phyloP scores from a whole-genome alignment of 768 basidiomycete species.

The Termitomyces sp. region DNA sequence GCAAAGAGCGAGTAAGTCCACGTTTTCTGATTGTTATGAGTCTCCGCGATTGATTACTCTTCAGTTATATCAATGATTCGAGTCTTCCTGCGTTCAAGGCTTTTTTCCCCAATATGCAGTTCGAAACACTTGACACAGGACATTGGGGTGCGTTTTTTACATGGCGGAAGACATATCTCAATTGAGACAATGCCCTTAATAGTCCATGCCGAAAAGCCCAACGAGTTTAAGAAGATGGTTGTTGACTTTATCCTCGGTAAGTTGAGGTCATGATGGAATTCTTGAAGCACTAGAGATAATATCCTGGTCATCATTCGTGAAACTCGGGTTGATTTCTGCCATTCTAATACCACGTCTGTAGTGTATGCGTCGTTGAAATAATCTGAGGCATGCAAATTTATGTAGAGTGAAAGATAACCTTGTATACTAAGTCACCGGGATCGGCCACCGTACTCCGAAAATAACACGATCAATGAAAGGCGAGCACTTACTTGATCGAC shows the following conservation, averaged over 20 bases:
- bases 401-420: neutral
- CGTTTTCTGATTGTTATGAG: neutral
- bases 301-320: too few species aligned
- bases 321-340: too few species aligned
- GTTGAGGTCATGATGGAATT: neutral
- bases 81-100: slow-evolving; percentile 54
- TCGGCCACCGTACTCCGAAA: too few species aligned
- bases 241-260: slow-evolving; percentile 18
- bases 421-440: too few species aligned
- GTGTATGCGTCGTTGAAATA: too few species aligned
- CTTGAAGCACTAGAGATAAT: too few species aligned
- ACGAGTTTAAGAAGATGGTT: slow-evolving; percentile 42
- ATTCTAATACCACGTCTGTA: too few species aligned
- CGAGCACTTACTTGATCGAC: too few species aligned
- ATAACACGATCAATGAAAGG: too few species aligned
- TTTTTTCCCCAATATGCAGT: slow-evolving; percentile 67
- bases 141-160: slow-evolving; percentile 66
- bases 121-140: slow-evolving; percentile 62
- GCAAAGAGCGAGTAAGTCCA: slow-evolving; percentile 54
- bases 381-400: neutral
- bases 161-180: neutral
- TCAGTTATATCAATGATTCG: slow-evolving; percentile 65
- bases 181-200: neutral
- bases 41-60: neutral
- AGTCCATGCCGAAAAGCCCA: slow-evolving; percentile 77